Evolutionary conservation across 2,329 filamentous ascomycete genomes (phyloP).

Genomic region (Leptographium galeiforme): DNA sequence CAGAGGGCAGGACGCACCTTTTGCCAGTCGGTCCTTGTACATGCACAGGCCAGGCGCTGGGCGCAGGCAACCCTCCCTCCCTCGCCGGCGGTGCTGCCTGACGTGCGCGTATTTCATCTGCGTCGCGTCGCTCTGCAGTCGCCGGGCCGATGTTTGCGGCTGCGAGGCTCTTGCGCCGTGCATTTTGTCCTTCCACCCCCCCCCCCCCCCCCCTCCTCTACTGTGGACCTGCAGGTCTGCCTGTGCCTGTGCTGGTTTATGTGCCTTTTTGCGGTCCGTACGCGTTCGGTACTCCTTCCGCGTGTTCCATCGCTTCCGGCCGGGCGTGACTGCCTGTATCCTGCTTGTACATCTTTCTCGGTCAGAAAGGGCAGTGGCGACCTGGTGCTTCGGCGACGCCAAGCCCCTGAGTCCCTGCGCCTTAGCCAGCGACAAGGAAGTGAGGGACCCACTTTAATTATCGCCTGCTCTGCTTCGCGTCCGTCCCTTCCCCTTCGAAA

Average conservation of each 20-base stretch:
- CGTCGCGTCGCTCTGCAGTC: not conserved
- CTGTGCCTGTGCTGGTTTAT: too few species aligned
- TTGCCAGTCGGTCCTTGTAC: too few species aligned
- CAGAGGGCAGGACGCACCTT: too few species aligned
- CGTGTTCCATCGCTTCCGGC: not conserved
- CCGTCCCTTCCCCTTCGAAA: constrained; percentile 8
- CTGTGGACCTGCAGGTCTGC: too few species aligned
- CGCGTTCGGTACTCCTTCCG: too few species aligned
- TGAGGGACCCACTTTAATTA: not conserved
- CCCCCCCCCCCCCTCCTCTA: too few species aligned
- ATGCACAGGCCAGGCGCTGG: too few species aligned
- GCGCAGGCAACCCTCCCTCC: too few species aligned
- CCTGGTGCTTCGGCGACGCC: not conserved
- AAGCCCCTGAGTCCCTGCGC: constrained; percentile 1
- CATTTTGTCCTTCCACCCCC: too few species aligned
- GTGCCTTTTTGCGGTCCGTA: too few species aligned
- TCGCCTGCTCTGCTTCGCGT: constrained; percentile 2
- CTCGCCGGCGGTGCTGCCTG: too few species aligned
- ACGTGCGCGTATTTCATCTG: too few species aligned
- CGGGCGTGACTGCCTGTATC: not conserved
- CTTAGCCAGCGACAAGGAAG: not conserved
- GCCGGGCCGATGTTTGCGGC: not conserved
- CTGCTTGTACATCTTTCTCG: not conserved
- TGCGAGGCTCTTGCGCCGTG: not conserved
- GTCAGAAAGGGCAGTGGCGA: not conserved